Percentiles rank a stretch among this genome's conserved stretches.
Conservation (phyloP, 169 alveolate genomes). For the Cryptosporidium ubiquitum region DNA sequence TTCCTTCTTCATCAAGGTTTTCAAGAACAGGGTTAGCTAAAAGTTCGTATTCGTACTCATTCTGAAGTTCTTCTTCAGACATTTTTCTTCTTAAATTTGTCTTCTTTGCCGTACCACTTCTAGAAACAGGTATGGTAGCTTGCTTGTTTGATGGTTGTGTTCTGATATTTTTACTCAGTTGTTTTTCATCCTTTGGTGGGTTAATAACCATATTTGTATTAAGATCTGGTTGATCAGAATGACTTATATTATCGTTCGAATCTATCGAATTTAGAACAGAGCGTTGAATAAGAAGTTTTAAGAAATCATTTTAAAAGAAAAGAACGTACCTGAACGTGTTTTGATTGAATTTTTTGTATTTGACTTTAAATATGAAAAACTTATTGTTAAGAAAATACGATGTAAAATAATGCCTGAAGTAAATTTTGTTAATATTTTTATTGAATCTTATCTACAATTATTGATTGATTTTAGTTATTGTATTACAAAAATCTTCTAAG, state of each 20-base stretch:
- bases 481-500: neutral
- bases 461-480: neutral
- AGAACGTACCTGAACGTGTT: neutral
- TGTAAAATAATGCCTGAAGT: conserved; percentile 41
- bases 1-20: conserved; percentile 37
- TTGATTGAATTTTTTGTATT: neutral
- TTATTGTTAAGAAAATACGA: conserved; percentile 55
- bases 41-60: conserved; percentile 40
- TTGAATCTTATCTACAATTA: neutral
- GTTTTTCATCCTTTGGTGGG: neutral
- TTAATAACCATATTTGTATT: conserved; percentile 12
- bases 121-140: too few species aligned
- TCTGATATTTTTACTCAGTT: neutral
- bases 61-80: conserved; percentile 12
- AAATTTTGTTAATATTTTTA: neutral
- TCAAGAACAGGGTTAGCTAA: conserved; percentile 29
- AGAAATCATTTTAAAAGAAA: neutral
- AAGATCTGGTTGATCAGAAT: neutral
- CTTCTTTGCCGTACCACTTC: neutral
- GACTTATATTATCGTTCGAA: neutral
- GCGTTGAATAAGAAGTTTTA: neutral
- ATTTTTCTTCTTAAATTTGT: conserved; percentile 42
- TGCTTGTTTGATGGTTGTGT: neutral
- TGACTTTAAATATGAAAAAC: conserved; percentile 8
- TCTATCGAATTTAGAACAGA: neutral